A percentile compares a stretch with the other conserved stretches of the same genome.
Conservation (phyloP, 2,329 filamentous ascomycete genomes). For the Cordyceps farinosa region DNA sequence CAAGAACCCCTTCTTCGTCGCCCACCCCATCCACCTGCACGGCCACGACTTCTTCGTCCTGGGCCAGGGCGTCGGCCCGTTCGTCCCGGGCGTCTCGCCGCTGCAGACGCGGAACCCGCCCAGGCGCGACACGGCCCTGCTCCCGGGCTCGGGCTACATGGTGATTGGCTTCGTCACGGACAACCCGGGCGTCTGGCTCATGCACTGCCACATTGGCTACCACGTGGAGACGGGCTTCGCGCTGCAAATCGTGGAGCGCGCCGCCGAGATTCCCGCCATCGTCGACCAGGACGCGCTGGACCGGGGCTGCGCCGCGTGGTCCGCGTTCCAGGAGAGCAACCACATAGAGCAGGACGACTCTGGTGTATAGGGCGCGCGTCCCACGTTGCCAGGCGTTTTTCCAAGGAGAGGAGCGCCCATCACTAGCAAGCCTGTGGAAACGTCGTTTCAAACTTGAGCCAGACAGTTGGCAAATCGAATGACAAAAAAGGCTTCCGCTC, state of each 20-base stretch:
- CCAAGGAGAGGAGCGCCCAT: too few relatives aligned
- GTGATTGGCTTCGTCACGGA: conserved; percentile 48
- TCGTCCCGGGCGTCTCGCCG: neutral
- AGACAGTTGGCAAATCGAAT: too few relatives aligned
- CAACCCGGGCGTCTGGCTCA: conserved; percentile 49
- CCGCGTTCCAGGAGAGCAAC: neutral
- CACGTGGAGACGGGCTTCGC: conserved; percentile 41
- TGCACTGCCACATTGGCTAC: conserved; percentile 61
- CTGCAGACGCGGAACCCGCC: conserved; percentile 39
- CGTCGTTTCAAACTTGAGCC: too few relatives aligned
- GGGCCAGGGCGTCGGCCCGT: conserved; percentile 11
- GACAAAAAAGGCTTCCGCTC: too few relatives aligned
- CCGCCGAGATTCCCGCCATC: neutral
- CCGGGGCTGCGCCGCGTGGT: neutral
- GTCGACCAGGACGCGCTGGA: neutral
- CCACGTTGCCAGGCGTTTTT: too few relatives aligned
- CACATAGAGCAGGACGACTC: neutral
- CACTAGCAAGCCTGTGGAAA: too few relatives aligned
- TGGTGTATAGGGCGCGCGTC: neutral
- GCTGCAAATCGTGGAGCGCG: neutral
- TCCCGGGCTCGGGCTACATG: conserved; percentile 42
- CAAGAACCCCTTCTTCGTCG: conserved; percentile 16
- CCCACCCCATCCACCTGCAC: conserved; percentile 25
- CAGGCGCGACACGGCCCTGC: conserved; percentile 49
- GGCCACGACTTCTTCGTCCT: conserved; percentile 25